A percentile compares a stretch with the other conserved stretches of the same genome.
Conservation (phyloP, 2,329 filamentous ascomycete genomes). For the Helotiales sp. region DNA sequence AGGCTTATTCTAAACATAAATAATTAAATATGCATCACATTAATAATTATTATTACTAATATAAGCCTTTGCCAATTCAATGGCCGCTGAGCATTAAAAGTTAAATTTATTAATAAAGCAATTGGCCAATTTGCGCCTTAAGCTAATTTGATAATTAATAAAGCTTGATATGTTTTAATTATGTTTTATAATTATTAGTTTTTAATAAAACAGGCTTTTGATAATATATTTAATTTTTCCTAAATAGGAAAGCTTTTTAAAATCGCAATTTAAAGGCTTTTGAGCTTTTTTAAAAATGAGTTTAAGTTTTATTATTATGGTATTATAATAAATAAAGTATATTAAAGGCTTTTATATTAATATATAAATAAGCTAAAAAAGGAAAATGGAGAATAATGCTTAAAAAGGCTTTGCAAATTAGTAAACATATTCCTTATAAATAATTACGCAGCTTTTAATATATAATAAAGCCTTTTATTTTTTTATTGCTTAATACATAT, state of each 20-base stretch:
- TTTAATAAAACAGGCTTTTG: background rate
- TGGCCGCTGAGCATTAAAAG: too few relatives aligned
- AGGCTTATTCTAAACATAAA: too few relatives aligned
- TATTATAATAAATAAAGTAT: background rate
- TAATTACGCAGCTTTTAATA: background rate
- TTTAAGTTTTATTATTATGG: background rate
- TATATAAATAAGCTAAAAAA: background rate
- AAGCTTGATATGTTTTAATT: background rate
- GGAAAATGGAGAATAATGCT: background rate
- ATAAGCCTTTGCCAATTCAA: too few relatives aligned
- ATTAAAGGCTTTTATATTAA: background rate
- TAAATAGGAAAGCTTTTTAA: background rate
- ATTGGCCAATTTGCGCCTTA: too few relatives aligned
- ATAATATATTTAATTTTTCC: background rate
- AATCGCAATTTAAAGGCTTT: background rate
- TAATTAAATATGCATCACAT: too few relatives aligned
- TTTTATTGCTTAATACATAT: background rate
- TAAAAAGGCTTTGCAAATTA: background rate
- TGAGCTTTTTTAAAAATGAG: background rate
- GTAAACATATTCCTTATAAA: background rate
- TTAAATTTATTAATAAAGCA: too few relatives aligned
- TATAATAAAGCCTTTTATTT: background rate
- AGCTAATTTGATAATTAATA: background rate
- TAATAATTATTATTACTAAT: too few relatives aligned
- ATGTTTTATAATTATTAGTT: background rate